Conservation (phyloP, 2,329 filamentous ascomycete genomes). For the Epichloe coenophiala region DNA sequence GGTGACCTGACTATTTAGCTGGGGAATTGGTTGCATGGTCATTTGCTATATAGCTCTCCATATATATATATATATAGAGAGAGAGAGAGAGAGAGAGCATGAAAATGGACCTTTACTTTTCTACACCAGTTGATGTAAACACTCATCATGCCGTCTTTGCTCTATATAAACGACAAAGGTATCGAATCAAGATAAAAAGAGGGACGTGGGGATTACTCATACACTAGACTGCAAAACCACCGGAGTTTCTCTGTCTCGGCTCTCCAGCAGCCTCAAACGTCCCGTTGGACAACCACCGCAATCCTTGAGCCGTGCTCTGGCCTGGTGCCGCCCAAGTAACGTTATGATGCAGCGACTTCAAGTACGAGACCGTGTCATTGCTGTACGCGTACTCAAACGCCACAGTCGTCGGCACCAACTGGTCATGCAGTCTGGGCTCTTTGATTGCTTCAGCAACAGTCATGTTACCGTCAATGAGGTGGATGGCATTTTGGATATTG, state of each 20-base stretch:
- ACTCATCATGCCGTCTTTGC: too few relatives aligned
- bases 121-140: too few relatives aligned
- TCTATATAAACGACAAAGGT: too few relatives aligned
- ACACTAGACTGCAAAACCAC: constrained; percentile 40
- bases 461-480: constrained; percentile 56
- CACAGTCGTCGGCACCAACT: constrained; percentile 57
- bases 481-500: constrained; percentile 63
- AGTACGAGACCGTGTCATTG: constrained; percentile 51
- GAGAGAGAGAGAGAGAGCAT: too few relatives aligned
- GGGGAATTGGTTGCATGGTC: too few relatives aligned
- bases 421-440: constrained; percentile 65
- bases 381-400: constrained; percentile 62
- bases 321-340: constrained; percentile 56
- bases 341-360: constrained; percentile 58
- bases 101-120: too few relatives aligned
- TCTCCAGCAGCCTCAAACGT: constrained; percentile 71
- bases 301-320: constrained; percentile 57
- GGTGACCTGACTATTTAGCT: too few relatives aligned
- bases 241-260: constrained; percentile 64
- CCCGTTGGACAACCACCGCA: constrained; percentile 49
- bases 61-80: too few relatives aligned
- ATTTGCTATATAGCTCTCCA: too few relatives aligned
- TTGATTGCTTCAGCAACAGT: constrained; percentile 49
- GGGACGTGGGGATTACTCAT: not conserved
- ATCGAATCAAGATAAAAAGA: not conserved